Evolutionary conservation across 2,329 filamentous ascomycete genomes (phyloP), one percentile per base, ranked within the genome.

Genomic region (Emergomyces orientalis): DNA sequence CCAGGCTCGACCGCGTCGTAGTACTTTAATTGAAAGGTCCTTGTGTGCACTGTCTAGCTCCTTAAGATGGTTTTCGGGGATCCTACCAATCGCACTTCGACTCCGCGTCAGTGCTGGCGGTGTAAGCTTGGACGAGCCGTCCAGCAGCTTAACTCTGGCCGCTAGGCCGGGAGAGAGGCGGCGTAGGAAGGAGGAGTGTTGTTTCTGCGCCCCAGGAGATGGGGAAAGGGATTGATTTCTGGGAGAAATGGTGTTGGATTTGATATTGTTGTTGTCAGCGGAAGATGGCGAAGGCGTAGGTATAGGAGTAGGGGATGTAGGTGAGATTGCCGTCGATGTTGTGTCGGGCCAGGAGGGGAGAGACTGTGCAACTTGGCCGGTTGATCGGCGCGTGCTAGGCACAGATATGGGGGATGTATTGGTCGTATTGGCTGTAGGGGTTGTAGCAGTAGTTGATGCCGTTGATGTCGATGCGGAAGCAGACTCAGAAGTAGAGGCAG

Each of bases 161-260:
- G 76, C 76, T 13, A 78, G 69, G 25, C 74, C 75, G 57, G 76
- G 76, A 49, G 76, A 78, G 54, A 78, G 67, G 22, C 75, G 75
- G 63, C 76, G 75, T 59, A 78, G 72, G 64, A 78, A 74, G 27
- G 73, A 75, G 25, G 73, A 66, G 25, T 70, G 72, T 39, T 60
- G 59, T 69, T 67, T 59, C 58, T 62, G 52, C 62, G 57, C 22
- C 65, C 69, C 60, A 67, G 70, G 51, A 72, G 71, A 60, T 45
- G 69, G 65, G 61, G 69, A 70, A 59, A 69, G 61, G 60, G 65
- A 65, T 47, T 39, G 41, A 49, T 56, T 43, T 47, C 41, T 32
- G 47, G 27, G 19, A 47, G 37, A 34, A 25, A 19, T 52, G 47
- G 47, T 47, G 52, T 62, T 39, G 55, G 30, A 34, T 7, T 58